A percentile compares a stretch with the other conserved stretches of the same genome.
Conservation (phyloP, 495 filamentous ascomycete species). For the Beverwykella pulmonaria region DNA sequence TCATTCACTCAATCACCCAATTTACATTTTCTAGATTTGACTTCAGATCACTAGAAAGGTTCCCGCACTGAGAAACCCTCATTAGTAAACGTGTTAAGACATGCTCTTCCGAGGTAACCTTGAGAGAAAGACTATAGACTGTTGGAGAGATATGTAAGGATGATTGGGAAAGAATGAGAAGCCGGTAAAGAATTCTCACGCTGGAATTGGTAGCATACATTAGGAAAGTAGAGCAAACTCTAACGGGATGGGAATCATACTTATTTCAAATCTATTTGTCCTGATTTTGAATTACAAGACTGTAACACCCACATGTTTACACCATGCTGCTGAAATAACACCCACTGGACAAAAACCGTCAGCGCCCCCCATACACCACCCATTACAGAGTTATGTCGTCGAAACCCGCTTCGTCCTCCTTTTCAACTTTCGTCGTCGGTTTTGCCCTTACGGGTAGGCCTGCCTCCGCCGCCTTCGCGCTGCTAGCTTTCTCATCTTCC, state of each 20-base stretch:
- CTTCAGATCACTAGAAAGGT: too few relatives aligned
- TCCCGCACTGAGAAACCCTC: too few relatives aligned
- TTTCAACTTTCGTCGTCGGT: conserved; percentile 33
- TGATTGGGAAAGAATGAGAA: too few relatives aligned
- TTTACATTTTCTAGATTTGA: too few relatives aligned
- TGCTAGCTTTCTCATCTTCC: conserved; percentile 36
- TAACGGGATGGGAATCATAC: neutral
- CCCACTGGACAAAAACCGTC: neutral
- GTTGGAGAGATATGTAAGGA: too few relatives aligned
- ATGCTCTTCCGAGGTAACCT: too few relatives aligned
- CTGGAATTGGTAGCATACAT: too few relatives aligned
- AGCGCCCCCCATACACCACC: neutral
- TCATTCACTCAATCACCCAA: too few relatives aligned
- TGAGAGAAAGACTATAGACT: too few relatives aligned
- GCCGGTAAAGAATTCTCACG: too few relatives aligned
- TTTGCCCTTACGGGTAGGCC: conserved; percentile 27
- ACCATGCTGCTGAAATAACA: neutral
- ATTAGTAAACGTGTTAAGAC: too few relatives aligned
- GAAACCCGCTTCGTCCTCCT: conserved; percentile 36
- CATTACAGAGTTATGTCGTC: conserved; percentile 31
- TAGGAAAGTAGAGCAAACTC: too few relatives aligned
- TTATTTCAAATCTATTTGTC: neutral
- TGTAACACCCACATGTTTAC: neutral
- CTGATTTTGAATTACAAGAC: neutral
- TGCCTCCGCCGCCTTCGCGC: conserved; percentile 30